phyloP scores from a whole-genome alignment of 2,329 filamentous ascomycete genomes.

The Colletotrichum sp. region DNA sequence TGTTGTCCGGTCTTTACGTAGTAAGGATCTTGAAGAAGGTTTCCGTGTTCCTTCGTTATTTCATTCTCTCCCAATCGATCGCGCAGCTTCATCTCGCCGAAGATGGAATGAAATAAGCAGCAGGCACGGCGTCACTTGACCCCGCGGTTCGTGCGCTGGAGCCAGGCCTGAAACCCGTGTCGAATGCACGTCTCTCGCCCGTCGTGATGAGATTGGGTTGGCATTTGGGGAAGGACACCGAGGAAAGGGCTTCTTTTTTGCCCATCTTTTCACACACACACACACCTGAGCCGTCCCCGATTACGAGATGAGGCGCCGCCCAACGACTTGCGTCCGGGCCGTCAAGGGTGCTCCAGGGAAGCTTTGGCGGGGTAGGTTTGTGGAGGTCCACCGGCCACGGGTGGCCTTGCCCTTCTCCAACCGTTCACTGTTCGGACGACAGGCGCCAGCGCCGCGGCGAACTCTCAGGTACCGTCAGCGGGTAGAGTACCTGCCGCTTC shows the following conservation, averaged over 20 bases:
- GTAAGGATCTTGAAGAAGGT: not conserved
- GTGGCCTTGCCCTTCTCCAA: not conserved
- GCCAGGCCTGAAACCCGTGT: not conserved
- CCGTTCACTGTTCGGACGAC: constrained; percentile 18
- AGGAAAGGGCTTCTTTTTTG: not conserved
- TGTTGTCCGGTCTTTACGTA: not conserved
- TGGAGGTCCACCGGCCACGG: not conserved
- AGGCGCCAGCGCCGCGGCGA: not conserved
- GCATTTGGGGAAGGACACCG: not conserved
- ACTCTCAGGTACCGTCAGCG: not conserved
- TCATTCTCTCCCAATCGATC: not conserved
- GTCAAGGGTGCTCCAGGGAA: not conserved
- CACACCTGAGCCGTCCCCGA: not conserved
- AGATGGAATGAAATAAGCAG: constrained; percentile 2
- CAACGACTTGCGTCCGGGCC: not conserved
- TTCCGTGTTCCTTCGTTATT: not conserved
- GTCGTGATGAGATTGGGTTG: not conserved
- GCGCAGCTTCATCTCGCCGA: not conserved
- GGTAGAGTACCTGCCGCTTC: not conserved
- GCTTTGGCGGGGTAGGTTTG: constrained; percentile 18
- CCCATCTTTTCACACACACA: not conserved
- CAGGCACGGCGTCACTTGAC: not conserved
- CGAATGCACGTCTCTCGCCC: not conserved
- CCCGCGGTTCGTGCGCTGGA: not conserved
- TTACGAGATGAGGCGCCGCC: not conserved